These are phyloP conservation scores for Corymbia maculata DNA, from an alignment of 345 rosid genomes.

Conservation along the genomic window DNA sequence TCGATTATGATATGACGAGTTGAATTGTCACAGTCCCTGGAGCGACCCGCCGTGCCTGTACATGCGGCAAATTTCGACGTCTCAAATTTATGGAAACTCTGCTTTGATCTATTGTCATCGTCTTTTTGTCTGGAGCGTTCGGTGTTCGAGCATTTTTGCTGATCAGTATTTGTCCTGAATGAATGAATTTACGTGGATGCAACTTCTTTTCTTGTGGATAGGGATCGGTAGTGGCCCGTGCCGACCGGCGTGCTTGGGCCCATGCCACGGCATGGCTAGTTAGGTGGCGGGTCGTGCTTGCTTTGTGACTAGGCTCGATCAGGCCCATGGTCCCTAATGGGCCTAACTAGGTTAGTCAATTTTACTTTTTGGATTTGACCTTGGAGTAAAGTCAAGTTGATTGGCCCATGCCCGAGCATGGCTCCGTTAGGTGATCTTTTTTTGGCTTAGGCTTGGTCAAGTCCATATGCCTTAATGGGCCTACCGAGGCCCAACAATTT, in stretches of 20 bases:
- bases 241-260: fast-evolving
- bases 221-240: not conserved
- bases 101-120: not conserved
- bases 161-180: fast-evolving
- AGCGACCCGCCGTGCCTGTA: not conserved
- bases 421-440: not conserved
- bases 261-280: fast-evolving
- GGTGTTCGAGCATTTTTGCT: not conserved
- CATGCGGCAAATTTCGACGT: fast-evolving
- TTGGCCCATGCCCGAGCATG: not conserved
- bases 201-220: not conserved
- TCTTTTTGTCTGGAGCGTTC: not conserved
- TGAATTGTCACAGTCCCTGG: fast-evolving
- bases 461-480: not conserved
- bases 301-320: too few species aligned
- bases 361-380: too few species aligned
- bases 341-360: not conserved
- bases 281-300: not conserved
- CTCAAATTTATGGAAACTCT: not conserved
- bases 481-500: not conserved
- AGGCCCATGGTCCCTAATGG: too few species aligned
- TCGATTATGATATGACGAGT: too few species aligned
- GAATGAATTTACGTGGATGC: not conserved
- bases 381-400: not conserved
- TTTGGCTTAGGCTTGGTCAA: too few species aligned